Conservation (phyloP, 2,329 filamentous ascomycete genomes). For the Celoporthe dispersa region DNA sequence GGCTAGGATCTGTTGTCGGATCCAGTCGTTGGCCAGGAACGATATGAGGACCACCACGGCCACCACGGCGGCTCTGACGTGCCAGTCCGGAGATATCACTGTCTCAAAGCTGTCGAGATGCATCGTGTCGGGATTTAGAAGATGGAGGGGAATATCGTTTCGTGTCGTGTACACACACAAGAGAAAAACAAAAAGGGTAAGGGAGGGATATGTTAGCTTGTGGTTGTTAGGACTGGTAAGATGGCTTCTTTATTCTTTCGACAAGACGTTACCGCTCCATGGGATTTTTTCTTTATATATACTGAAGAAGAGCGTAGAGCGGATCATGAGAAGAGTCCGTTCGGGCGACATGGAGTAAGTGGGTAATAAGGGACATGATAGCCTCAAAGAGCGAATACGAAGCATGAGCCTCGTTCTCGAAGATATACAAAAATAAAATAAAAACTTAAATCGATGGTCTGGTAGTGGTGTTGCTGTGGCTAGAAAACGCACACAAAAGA, state of each 20-base stretch:
- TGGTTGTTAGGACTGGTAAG: no score
- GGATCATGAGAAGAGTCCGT: background rate
- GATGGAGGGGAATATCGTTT: background rate
- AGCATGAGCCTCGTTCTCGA: background rate
- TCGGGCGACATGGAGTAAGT: background rate
- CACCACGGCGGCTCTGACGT: slow-evolving; percentile 1
- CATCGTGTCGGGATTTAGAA: slow-evolving; percentile 28
- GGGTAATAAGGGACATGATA: background rate
- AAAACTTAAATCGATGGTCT: background rate
- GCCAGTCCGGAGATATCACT: slow-evolving; percentile 6
- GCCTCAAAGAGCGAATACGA: background rate
- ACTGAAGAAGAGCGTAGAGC: background rate
- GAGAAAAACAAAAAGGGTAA: no score
- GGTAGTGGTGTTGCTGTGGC: background rate
- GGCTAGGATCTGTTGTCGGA: background rate
- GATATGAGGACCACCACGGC: background rate
- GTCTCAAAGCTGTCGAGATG: background rate
- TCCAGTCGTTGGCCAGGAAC: slow-evolving; percentile 4
- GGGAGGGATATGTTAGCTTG: no score
- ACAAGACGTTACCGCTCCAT: no score
- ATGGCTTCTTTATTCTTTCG: no score
- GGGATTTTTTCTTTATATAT: background rate
- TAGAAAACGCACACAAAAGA: background rate
- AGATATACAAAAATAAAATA: background rate
- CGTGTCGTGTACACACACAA: background rate